Base-by-base conservation (phyloP, 352 stramenopile species). In the Globisporangium cederbergense region DNA sequence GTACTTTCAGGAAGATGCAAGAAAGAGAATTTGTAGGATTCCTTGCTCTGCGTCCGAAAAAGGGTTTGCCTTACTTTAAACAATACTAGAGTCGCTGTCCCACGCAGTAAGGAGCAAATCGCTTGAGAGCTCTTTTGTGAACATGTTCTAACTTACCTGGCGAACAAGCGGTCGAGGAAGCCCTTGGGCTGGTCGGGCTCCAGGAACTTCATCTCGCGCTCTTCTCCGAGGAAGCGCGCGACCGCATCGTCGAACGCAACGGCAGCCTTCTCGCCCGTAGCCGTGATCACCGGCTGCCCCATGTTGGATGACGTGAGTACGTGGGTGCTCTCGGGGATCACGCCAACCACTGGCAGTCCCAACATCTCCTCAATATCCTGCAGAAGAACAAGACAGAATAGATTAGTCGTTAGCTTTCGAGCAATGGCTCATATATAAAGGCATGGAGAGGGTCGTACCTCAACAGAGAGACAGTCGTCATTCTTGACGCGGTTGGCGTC, bases 251-350 rank as follows among this genome's bases (percentile, higher is more conserved):
- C 83, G 65, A 97, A 97, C 3, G 89, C 89, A 14, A 83, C 68
- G 4, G 88, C 79, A 28, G 89, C 79, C n/a, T 83, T 85, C 28
- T 96, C 85, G 8, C 75, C 79, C 42, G 82, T 70, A 1, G 81
- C 78, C 38, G 75, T 86, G 71, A 97, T 97, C 36, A 98, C 90
- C 4, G 93, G 93, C 66, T 95, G 91, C 22, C 93, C 93, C 74
- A 97, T 88, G 71, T 98, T 98, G 32, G 93, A 97, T 47, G 90
- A 96, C 59, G 90, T 97, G 30, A 98, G 76, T 32, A 98, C 90
- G 63, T 93, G 85, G 28, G 87, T 79, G 50, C 81, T 95, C 74
- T 97, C 91, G 0, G 93, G 93, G 56, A 98, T 93, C 42, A 98
- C 89, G 6, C 93, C 93, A 36, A 97, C 78, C 38, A 98, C 85